Percentiles rank a stretch among this genome's conserved stretches.
These are phyloP conservation scores for Rubroshorea leprosula DNA, from an alignment of 345 rosid species.

Conservation along the genomic window DNA sequence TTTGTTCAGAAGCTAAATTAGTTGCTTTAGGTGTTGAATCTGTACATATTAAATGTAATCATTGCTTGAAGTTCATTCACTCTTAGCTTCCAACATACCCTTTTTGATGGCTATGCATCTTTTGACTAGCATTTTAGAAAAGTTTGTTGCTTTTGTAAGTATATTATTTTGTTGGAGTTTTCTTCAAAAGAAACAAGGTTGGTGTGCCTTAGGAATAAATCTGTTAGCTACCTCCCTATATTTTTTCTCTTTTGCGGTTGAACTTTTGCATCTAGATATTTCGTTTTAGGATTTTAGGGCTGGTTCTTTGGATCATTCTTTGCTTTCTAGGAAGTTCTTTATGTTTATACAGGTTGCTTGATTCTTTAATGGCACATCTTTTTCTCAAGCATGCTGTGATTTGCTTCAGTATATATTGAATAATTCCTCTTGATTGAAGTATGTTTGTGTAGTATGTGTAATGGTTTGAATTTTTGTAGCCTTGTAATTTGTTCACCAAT, in stretches of 20 bases:
- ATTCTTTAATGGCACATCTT: background rate
- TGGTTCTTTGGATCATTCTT: too few species aligned
- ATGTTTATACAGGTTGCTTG: background rate
- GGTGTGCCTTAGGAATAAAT: too few species aligned
- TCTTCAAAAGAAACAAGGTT: too few species aligned
- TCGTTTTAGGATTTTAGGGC: too few species aligned
- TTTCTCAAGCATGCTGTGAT: background rate
- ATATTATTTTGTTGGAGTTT: background rate
- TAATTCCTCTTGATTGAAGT: background rate
- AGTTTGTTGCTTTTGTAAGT: background rate
- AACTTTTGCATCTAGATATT: background rate
- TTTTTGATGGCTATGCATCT: background rate
- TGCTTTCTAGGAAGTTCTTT: background rate
- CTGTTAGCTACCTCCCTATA: background rate
- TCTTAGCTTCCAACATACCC: too few species aligned
- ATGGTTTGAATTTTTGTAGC: constrained; percentile 9
- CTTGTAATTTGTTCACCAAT: too few species aligned
- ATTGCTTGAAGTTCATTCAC: background rate
- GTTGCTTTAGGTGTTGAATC: background rate
- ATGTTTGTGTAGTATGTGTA: background rate
- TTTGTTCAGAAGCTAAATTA: too few species aligned
- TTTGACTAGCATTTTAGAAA: background rate
- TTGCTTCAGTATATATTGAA: too few species aligned
- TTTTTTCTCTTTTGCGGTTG: background rate
- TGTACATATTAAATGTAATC: background rate